Evolutionary conservation across 2,329 filamentous ascomycete genomes (phyloP), one percentile per base, ranked within the genome.

Genomic region (Epichloe hybrida): DNA sequence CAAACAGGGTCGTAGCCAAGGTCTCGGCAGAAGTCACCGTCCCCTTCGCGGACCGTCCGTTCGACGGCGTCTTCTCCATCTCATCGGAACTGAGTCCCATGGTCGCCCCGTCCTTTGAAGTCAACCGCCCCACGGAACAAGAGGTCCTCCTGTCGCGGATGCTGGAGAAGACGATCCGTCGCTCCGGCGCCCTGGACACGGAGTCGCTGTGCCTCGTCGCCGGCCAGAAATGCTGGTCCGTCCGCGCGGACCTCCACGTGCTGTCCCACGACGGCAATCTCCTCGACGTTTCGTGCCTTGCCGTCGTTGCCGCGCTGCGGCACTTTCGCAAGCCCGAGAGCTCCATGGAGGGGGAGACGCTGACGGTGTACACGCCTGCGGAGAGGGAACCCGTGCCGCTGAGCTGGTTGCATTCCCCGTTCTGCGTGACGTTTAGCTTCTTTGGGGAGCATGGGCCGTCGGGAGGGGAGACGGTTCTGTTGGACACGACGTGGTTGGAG

Each of bases 21-120:
- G 84, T 95, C 53, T 91, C 89, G 3, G 86, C 89, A 55, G 88
- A 95, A 70, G 86, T 97, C 54, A 86, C 86, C 11, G 81, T 86
- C 39, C 91, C 93, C 42, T 88, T 84, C 63, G 69, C 84, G 49
- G 91, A 97, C 69, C 84, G 91, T 56, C 91, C 90, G 53, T 95
- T 95, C 64, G 93, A 97, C 66, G 93, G 93, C 65, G 79, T 95
- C 66, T 97, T 97, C 73, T 89, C 83, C 59, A 96, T 97, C 64
- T 79, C 83, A 50, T 86, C 90, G 50, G 93, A 97, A 66, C 80
- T 98, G 60, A 88, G 86, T 55, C 88, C 91, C 46, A 94, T 97
- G 83, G 85, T 87, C 31, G 89, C 88, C 45, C 89, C 93, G 13
- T 83, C 86, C 36, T 95, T 95, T 69, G 90, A 96, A 67, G 80